phyloP scores from a whole-genome alignment of 2,329 filamentous ascomycete genomes.

The Neopestalotiopsis rosae region DNA sequence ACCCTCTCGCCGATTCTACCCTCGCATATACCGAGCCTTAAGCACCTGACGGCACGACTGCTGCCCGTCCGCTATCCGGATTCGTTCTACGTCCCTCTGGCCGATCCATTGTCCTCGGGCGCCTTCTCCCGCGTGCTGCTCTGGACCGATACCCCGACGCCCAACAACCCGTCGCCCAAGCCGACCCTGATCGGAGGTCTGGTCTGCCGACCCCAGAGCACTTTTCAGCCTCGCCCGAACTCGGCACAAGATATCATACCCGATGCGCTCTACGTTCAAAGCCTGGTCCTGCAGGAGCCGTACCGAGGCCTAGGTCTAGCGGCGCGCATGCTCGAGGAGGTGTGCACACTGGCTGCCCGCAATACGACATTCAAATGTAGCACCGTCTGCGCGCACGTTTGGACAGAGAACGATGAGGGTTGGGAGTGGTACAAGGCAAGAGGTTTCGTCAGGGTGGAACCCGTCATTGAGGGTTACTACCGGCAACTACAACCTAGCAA shows the following conservation, averaged over 20 bases:
- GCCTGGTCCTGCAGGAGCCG: constrained; percentile 66
- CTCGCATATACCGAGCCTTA: constrained; percentile 61
- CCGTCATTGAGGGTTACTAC: constrained; percentile 62
- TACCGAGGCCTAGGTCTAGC: constrained; percentile 66
- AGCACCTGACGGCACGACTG: constrained; percentile 69
- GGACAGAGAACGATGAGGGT: constrained; percentile 69
- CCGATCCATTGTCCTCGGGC: constrained; percentile 53
- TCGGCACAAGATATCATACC: constrained; percentile 33
- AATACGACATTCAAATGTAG: constrained; percentile 41
- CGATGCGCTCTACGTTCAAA: constrained; percentile 67
- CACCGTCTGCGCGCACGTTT: constrained; percentile 69
- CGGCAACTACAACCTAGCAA: constrained; percentile 64
- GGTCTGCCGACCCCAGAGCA: constrained; percentile 66
- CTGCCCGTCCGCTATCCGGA: constrained; percentile 69
- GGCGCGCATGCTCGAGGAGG: constrained; percentile 59
- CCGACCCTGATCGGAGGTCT: constrained; percentile 60
- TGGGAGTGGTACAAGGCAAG: constrained; percentile 66
- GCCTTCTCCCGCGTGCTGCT: constrained; percentile 66
- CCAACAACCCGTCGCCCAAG: constrained; percentile 41
- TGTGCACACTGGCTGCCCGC: constrained; percentile 48
- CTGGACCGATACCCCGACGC: constrained; percentile 51
- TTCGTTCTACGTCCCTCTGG: constrained; percentile 63
- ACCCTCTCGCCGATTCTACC: constrained; percentile 56
- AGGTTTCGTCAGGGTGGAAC: constrained; percentile 57
- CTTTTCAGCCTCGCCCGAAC: constrained; percentile 25